Evolutionary conservation across 306 rosid species (phyloP), one percentile per base, ranked within the genome.

Genomic region (Pterocarpus santalinus): DNA sequence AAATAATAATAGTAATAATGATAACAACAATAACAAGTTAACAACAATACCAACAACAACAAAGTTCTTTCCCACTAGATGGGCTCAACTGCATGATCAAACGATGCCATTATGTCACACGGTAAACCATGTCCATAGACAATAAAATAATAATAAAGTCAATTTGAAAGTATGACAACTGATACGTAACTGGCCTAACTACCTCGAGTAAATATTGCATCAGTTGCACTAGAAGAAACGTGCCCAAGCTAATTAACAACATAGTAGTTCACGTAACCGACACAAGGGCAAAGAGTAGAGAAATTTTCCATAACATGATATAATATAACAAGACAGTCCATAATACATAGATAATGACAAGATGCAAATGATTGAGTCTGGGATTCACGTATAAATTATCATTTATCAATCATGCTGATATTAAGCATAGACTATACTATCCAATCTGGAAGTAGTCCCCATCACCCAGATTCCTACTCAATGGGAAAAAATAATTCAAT

Each of bases 321-420:
- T 36, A 4, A 56, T 56, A 32, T 44, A 65, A 69, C 62, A 43
- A 22, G 28, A 41, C 28, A 38, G 32, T 34, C 33, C 58, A 73
- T 7, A 17, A 52, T 3, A 34, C 11, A 55, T 56, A 17, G 2
- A 57, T 60, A 49, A 35, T 16, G 13, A 56, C 12, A 62, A 46
- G 32, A 64, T 32, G 47, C 22, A 75, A 63, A 47, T 47, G 77
- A 34, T 30, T 13, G 7, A 1, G 56, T 65, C 60, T 17, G 5
- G n/a, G 39, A 39, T 52, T 61, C 30, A 22, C 28, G 28, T 36
- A 30, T 3, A 68, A 22, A 22, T 22, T 8, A 36, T 44, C 13
- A 3, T 7, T 14, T 12, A 57, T 68, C 55, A 60, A 75, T 53
- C 41, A 41, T 43, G 73, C 34, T 35, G 22, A 75, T 65, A 63